phyloP scores from a whole-genome alignment of 345 rosid genomes.

The Excoecaria agallocha region DNA sequence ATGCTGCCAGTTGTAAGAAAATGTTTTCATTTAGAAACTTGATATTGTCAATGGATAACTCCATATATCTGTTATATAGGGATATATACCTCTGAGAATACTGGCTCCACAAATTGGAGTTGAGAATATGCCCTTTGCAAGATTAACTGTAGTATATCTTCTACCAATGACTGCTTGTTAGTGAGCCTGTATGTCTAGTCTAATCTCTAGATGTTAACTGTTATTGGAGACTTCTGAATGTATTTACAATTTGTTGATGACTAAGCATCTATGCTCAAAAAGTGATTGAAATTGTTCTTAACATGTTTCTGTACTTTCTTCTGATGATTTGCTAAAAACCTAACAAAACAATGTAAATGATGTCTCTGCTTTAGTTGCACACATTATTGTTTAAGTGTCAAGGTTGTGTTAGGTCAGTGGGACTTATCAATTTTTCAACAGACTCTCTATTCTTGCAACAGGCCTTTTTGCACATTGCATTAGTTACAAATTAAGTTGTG shows the following conservation, averaged over 20 bases:
- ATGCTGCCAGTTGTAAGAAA: not conserved
- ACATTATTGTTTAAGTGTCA: not conserved
- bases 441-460: not conserved
- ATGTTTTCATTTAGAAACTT: not conserved
- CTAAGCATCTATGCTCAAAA: not conserved
- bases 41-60: not conserved
- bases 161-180: not conserved
- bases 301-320: not conserved
- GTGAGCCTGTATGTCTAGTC: not conserved
- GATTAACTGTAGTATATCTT: too few relatives aligned
- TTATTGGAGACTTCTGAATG: not conserved
- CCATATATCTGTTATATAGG: not conserved
- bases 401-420: conserved; percentile 2
- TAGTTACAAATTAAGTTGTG: not conserved
- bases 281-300: not conserved
- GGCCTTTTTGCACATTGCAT: not conserved
- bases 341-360: not conserved
- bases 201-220: not conserved
- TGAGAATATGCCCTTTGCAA: not conserved
- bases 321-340: not conserved
- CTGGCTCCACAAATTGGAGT: not conserved
- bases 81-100: too few relatives aligned
- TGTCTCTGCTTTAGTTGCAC: not conserved
- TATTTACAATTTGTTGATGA: not conserved
- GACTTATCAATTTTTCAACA: not conserved